Base-by-base conservation (phyloP, 192 early-diverging fungal species). In the Backusella westeae region DNA sequence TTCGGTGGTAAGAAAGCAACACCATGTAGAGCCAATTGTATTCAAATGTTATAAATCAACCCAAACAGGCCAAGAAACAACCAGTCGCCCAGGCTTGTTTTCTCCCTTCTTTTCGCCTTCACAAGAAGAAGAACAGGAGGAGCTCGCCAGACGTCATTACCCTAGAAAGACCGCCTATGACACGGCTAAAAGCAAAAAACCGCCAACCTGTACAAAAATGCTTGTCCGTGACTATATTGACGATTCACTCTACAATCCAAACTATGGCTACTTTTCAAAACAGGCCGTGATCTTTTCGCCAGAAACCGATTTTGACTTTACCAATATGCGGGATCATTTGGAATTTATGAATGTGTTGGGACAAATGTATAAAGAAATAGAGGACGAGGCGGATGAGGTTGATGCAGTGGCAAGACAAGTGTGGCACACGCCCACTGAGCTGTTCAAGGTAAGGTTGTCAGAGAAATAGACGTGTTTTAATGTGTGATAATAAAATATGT, bases 381-480 rank as follows among this genome's bases (percentile, higher is more conserved):
- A 96, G 82, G 88, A 91, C 67, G 82, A 83, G 53, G 86, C 96
- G 38, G 91, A 93, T 63, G 88, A 91, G 14, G 86, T 93, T 10
- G 90, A 96, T 74, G 89, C 88, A 73, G 86, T 92, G 34, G 88
- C 95, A 6, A 84, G 93, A 72, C 97, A 99, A 83, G 89, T 99
- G 32, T 99, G 98, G 98, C 98, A 99, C 84, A 99, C 98, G 15
- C 95, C 98, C 19, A 96, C 96, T 0, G 98, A 99, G 80, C 81
- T 99, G 29, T 96, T 99, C 77, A 95, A 95, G 85, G 87, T 89
- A 82, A 4, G 42, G 4, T 6, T 44, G 42, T 14, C 4, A n/a
- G 35, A 21, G 9, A 59, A 73, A 19, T 69, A 32, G 32, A 32
- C 32, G 1, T 32, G 32, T 2, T 41, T 15, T 63, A 26, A 75